Percentiles rank a stretch among this genome's conserved stretches.
phyloP scores from a whole-genome alignment of 257 asterid species.

The Solanum sitiens region DNA sequence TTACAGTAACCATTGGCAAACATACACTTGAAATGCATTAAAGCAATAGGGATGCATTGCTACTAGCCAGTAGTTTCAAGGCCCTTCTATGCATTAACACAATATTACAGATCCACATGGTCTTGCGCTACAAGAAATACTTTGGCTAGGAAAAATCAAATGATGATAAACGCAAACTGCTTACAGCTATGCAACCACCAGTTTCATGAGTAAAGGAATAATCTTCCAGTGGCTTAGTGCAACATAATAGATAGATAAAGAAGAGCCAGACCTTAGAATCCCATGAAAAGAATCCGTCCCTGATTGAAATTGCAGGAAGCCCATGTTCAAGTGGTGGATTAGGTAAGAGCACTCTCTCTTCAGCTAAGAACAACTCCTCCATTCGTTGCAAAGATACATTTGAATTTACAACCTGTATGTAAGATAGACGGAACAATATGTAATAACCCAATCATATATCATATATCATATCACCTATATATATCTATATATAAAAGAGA shows the following conservation, averaged over 20 bases:
- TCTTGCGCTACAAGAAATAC: neutral
- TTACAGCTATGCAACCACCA: neutral
- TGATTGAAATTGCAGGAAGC: slow-evolving; percentile 72
- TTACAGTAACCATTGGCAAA: neutral
- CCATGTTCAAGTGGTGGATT: slow-evolving; percentile 64
- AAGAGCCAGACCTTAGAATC: slow-evolving; percentile 47
- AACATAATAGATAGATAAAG: neutral
- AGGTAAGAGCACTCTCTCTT: slow-evolving; percentile 67
- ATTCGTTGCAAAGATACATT: slow-evolving; percentile 75
- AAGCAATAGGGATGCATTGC: neutral
- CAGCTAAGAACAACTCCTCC: slow-evolving; percentile 74
- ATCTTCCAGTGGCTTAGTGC: neutral
- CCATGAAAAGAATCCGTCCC: slow-evolving; percentile 68
- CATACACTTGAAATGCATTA: neutral
- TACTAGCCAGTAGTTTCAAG: neutral
- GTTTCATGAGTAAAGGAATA: neutral
- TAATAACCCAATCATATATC: neutral
- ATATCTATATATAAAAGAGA: too few species aligned
- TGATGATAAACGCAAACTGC: neutral
- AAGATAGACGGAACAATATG: neutral
- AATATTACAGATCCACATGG: neutral
- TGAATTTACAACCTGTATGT: slow-evolving; percentile 77
- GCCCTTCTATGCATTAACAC: neutral
- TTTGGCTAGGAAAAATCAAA: neutral
- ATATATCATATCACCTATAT: too few species aligned